Evolutionary conservation across 192 early-diverging fungal genomes (phyloP), one percentile per base, ranked within the genome.

Genomic region (Coemansia sp.): DNA sequence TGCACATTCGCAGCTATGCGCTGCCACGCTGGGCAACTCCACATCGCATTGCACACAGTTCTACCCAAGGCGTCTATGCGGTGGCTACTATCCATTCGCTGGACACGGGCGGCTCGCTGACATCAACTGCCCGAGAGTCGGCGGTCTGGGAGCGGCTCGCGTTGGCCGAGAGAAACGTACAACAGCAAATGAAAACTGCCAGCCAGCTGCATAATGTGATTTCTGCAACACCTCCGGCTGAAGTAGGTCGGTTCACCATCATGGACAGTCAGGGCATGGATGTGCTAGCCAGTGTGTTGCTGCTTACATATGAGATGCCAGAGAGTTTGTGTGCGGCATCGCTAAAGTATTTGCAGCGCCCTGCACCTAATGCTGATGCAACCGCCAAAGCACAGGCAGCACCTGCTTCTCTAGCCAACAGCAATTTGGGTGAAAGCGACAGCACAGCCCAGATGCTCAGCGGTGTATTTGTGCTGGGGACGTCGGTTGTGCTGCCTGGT

Each of bases 181-280:
- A 57, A 55, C 64, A 63, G 59, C 39, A 41, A 27, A 27, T 5
- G 4, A 27, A 27, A 27, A 5, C 27, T 27, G 48, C 27, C 12
- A n/a, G 11, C 47, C 24, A 48, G 17, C 45, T 70, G 4, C 45
- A 22, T 8, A 58, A 51, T 48, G 64, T 45, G 25, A 38, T 45
- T 14, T 38, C 57, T 6, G 23, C 51, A 10, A 5, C 62, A 9
- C 38, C 69, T 45, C 77, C 77, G 1, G 37, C n/a, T 2, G 78
- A 81, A 41, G 41, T 48, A 0, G 79, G 82, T 3, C 85, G 76
- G 37, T 56, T 95, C 23, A 81, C 84, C 17, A 53, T 95, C 2
- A 66, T 93, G 15, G 93, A 94, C 57, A 87, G 89, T 45, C 79
- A 84, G 57, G 85, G 84, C 0, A 91, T 88, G 84, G 88, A 92